These are phyloP conservation scores for Gossypium bickii DNA, from an alignment of 345 rosid genomes.

Conservation along the genomic window DNA sequence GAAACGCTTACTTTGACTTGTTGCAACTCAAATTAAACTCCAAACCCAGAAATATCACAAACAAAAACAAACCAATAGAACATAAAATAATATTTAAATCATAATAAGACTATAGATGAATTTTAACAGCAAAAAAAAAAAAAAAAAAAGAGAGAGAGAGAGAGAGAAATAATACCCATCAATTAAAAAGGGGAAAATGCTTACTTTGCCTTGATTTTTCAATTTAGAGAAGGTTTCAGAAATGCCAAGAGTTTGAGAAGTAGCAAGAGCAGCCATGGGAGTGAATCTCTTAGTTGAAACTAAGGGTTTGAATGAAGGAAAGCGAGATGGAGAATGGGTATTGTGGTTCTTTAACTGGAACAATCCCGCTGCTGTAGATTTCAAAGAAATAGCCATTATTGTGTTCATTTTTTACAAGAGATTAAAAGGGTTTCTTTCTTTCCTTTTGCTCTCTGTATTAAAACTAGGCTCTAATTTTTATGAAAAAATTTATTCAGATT, in stretches of 20 bases:
- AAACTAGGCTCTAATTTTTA: neutral
- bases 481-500: too few relatives aligned
- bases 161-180: neutral
- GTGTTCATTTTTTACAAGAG: neutral
- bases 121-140: neutral
- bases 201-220: slow-evolving; percentile 60
- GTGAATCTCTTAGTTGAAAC: slow-evolving; percentile 36
- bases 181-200: slow-evolving; percentile 11
- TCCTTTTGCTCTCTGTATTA: neutral
- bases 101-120: neutral
- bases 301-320: slow-evolving; percentile 18
- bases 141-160: too few relatives aligned
- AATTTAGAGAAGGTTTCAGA: slow-evolving; percentile 61
- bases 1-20: slow-evolving; percentile 50
- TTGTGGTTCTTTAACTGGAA: neutral
- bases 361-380: neutral
- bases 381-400: neutral
- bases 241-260: slow-evolving; percentile 40
- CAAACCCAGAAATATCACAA: neutral
- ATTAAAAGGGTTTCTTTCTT: neutral
- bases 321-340: neutral
- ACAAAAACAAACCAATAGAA: neutral
- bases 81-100: neutral
- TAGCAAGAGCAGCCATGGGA: slow-evolving; percentile 53
- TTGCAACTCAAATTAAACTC: neutral